Percentiles rank a stretch among this genome's conserved stretches.
These are phyloP conservation scores for Streptanthus diversifolius DNA, from an alignment of 345 rosid species.

Conservation along the genomic window DNA sequence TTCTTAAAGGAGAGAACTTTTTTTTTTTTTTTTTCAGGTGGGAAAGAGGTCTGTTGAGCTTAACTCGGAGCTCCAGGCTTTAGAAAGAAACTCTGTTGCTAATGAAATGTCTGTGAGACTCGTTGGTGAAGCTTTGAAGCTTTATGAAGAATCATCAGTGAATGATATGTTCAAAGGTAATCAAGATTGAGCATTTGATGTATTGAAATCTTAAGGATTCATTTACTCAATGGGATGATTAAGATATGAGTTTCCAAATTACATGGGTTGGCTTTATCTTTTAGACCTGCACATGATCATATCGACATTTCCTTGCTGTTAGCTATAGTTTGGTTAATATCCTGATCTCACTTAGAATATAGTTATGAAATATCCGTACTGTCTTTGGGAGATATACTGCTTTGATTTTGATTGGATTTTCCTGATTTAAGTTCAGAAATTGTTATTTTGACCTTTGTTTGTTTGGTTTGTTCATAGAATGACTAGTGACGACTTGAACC, in stretches of 20 bases:
- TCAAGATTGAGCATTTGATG: slow-evolving; percentile 3
- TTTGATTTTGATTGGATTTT: neutral
- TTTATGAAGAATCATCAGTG: slow-evolving; percentile 44
- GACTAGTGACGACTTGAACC: neutral
- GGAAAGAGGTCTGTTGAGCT: slow-evolving; percentile 62
- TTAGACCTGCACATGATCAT: neutral
- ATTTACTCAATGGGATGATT: neutral
- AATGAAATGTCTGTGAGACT: slow-evolving; percentile 46
- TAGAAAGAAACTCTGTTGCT: slow-evolving; percentile 52
- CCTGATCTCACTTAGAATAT: neutral
- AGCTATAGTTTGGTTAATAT: no score
- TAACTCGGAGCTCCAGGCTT: slow-evolving; percentile 49
- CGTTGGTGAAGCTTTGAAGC: slow-evolving; percentile 48
- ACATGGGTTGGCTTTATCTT: neutral
- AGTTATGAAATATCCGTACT: neutral
- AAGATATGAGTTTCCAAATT: neutral
- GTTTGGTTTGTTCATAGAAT: neutral
- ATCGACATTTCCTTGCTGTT: neutral
- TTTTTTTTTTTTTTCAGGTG: slow-evolving; percentile 36
- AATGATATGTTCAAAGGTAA: slow-evolving; percentile 63
- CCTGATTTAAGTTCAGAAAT: neutral
- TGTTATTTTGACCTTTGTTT: neutral
- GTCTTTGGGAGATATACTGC: neutral
- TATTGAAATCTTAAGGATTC: neutral
- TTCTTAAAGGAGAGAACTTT: neutral